Conservation (phyloP, 1,284 basidiomycete species). For the Fistulinella cinereoalba region DNA sequence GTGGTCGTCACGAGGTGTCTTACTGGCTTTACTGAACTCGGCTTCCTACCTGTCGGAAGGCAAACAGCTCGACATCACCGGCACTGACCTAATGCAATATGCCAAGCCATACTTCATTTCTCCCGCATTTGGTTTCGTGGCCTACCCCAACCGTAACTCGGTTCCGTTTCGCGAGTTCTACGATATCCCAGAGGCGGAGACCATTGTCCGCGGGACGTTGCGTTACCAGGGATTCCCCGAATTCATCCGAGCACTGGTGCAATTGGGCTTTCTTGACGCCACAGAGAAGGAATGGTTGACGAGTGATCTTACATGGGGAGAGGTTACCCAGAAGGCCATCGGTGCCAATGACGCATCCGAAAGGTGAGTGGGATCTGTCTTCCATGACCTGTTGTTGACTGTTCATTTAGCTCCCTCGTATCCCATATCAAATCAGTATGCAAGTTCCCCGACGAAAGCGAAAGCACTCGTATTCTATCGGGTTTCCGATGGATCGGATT, state of each 20-base stretch:
- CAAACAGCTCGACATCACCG: conserved; percentile 62
- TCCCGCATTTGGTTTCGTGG: conserved; percentile 94
- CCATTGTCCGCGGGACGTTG: conserved; percentile 89
- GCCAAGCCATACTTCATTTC: conserved; percentile 96
- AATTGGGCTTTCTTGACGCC: conserved; percentile 86
- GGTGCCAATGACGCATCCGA: conserved; percentile 72
- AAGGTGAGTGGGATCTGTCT: conserved; percentile 44
- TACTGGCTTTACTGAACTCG: conserved; percentile 91
- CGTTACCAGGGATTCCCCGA: conserved; percentile 99
- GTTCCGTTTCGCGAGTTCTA: conserved; percentile 86
- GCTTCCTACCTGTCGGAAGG: conserved; percentile 80
- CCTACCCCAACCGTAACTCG: conserved; percentile 97
- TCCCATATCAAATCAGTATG: conserved; percentile 69
- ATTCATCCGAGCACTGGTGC: conserved; percentile 87
- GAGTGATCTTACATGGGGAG: conserved; percentile 74
- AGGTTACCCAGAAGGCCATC: conserved; percentile 80
- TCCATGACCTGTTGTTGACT: conserved; percentile 6
- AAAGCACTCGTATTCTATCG: conserved; percentile 76
- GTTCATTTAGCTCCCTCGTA: conserved; percentile 51
- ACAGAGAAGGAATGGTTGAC: conserved; percentile 76
- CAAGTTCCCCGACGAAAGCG: conserved; percentile 68
- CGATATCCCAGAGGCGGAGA: conserved; percentile 92
- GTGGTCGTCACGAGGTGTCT: conserved; percentile 96
- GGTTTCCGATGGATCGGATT: conserved; percentile 94
- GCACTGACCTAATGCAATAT: conserved; percentile 77